Base-by-base conservation (phyloP, 1,139 yeast genomes). In the Sugiyamaella pinicola region DNA sequence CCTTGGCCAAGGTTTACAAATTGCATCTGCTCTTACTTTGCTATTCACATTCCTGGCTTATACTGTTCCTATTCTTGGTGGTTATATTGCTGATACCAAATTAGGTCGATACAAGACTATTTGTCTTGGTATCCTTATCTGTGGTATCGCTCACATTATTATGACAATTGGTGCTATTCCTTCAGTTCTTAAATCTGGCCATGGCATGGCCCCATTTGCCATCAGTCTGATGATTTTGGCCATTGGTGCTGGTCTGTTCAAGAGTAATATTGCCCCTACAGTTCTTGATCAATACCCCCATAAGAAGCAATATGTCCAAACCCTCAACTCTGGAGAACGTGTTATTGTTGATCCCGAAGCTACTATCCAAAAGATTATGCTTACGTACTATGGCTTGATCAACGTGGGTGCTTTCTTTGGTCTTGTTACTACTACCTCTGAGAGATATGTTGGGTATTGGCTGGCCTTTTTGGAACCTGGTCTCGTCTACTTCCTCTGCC, bases 11-110 rank as follows among this genome's bases (percentile, higher is more conserved):
- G 82, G 84, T 49, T 74, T 80, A 39, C 76, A 75, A 57, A 81
- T 83, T 62, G 89, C 93, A 29, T 82, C 87, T 44, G 91, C 87
- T 24, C 75, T 86, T 57, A 81, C 88, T 12, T 80, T 84, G 65
- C 80, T 85, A 62, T 82, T 85, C 76, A 86, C 84, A 64, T 85
- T 86, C 66, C 82, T 88, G 84, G 84, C 89, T 66, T 86, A 86
- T 66, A 75, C 85, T 46, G 82, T 89, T 41, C 95, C 95, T 31
- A 75, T 86, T 53, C 73, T 83, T 56, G 87, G 87, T 64, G 87
- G 86, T 53, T 83, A 80, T 72, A 60, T 83, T 35, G 78, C 87
- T 51, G 88, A 83, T 68, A 79, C 85, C 49, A 78, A 71, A 64
- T 76, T 78, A 75, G 87, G 87, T 56, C 80, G 82, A 64, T 78